Base-by-base conservation (phyloP, 2,329 filamentous ascomycete species). In the Apiospora sp. region DNA sequence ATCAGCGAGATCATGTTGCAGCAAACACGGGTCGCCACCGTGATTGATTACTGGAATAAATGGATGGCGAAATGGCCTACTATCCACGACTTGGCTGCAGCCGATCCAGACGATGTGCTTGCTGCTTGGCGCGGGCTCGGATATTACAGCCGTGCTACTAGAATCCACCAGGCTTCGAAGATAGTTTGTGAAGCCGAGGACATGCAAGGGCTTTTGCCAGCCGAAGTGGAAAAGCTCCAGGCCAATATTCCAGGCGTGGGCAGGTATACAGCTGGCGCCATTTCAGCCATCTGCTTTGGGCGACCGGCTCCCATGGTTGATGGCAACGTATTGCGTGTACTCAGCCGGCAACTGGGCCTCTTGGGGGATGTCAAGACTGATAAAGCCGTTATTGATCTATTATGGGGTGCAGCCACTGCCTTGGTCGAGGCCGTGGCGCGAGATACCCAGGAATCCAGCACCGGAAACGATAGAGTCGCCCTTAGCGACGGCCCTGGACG, bases 1-100 rank as follows among this genome's bases (percentile, higher is more conserved):
- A 90, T 92, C 77, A 90, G 87, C 77, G 90, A 92, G 81, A 88
- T 91, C 75, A 92, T 92, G 90, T 84, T 92, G 14, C 90, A 92
- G 27, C 90, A 92, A 80, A 92, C 90, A 1, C 88, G 90, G 41
- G 90, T 92, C 4, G 85, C 87, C 2, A 87, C 87, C 8, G 90
- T 91, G 0, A 87, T 91, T 27, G 88, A 87, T 68, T 92, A 92
- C 78, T 92, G 90, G 88, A 89, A 87, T 43, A 84, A 83, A 0
- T 92, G 90, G 90, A 90, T 90, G 83, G 83, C 79, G 0, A 85
- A 86, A 72, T 92, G 90, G 89, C 89, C 89, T 0, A 89, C 88
- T 0, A 86, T 92, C 3, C 83, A 85, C 1, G 86, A 88, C 30
- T 84, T 92, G 8, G 89, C 90, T 0, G 80, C 80, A 0, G 90